phyloP scores from a whole-genome alignment of 805 yeast genomes.

The Teunomyces aglyptinius region DNA sequence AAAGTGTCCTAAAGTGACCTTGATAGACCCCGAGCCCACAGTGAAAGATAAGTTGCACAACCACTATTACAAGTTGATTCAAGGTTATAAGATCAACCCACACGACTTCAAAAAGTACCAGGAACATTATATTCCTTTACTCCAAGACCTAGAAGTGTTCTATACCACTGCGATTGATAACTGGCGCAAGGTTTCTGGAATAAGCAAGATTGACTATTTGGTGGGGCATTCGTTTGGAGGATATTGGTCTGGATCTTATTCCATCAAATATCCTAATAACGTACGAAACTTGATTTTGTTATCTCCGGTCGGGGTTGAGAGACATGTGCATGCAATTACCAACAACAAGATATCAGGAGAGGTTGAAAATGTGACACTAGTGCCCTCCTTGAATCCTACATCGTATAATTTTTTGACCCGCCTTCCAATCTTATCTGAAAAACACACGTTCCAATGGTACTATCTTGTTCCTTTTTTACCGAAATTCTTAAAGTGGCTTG shows the following conservation, averaged over 20 bases:
- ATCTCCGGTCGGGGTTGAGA: slow-evolving; percentile 79
- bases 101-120: slow-evolving; percentile 30
- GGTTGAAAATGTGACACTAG: slow-evolving; percentile 10
- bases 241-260: slow-evolving; percentile 63
- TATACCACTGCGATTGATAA: slow-evolving; percentile 59
- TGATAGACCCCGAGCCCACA: slow-evolving; percentile 27
- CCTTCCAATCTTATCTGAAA: slow-evolving; percentile 37
- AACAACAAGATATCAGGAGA: slow-evolving; percentile 26
- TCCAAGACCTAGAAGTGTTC: slow-evolving; percentile 50
- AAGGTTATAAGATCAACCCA: slow-evolving; percentile 29
- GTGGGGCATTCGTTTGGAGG: slow-evolving; percentile 84
- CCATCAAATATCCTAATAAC: slow-evolving; percentile 54
- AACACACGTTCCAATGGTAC: slow-evolving; percentile 36
- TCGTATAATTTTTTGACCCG: slow-evolving; percentile 47
- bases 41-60: slow-evolving; percentile 27
- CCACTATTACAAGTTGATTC: slow-evolving; percentile 40
- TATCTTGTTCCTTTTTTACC: slow-evolving; percentile 45
- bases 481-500: slow-evolving; percentile 45
- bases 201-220: slow-evolving; percentile 56
- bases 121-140: slow-evolving; percentile 34
- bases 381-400: slow-evolving; percentile 44
- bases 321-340: slow-evolving; percentile 59
- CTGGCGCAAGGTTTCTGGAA: slow-evolving; percentile 54
- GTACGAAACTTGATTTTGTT: slow-evolving; percentile 57
- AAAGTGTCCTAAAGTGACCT: slow-evolving; percentile 20